Conservation (phyloP, 2,329 filamentous ascomycete genomes). For the Arthrocladium fulminans region DNA sequence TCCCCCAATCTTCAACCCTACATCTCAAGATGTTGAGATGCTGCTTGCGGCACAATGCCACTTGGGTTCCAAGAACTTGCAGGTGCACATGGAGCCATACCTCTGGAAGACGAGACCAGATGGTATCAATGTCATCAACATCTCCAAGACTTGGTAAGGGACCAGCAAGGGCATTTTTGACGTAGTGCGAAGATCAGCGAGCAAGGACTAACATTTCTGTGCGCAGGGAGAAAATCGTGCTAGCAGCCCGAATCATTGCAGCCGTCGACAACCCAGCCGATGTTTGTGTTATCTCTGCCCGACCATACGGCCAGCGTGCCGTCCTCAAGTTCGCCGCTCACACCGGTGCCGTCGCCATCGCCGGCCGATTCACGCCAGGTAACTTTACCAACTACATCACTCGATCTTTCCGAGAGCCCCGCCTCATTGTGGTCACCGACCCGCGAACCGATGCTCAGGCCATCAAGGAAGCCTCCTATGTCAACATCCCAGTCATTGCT, state of each 20-base stretch:
- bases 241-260: slow-evolving; percentile 96
- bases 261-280: slow-evolving; percentile 99
- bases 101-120: slow-evolving; percentile 99
- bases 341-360: slow-evolving; percentile 96
- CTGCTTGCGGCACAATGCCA: slow-evolving; percentile 94
- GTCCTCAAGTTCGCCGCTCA: slow-evolving; percentile 99
- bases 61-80: slow-evolving; percentile 97
- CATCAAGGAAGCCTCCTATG: slow-evolving; percentile 99
- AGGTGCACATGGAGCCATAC: slow-evolving; percentile 99
- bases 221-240: slow-evolving; percentile 95
- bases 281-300: slow-evolving; percentile 97
- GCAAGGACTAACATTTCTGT: slow-evolving; percentile 13
- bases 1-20: slow-evolving; percentile 92
- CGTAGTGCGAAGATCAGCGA: no score
- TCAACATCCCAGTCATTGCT: slow-evolving; percentile 99
- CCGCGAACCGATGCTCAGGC: slow-evolving; percentile 99
- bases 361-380: slow-evolving; percentile 99
- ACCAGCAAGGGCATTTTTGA: slow-evolving; percentile 8
- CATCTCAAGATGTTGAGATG: slow-evolving; percentile 98
- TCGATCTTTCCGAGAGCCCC: slow-evolving; percentile 99
- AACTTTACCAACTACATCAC: slow-evolving; percentile 99
- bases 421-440: slow-evolving; percentile 98
- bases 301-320: slow-evolving; percentile 98
- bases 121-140: slow-evolving; percentile 98
- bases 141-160: slow-evolving; percentile 99